Conservation (phyloP, 2,329 filamentous ascomycete species). For the Verticillium tricorpus region DNA sequence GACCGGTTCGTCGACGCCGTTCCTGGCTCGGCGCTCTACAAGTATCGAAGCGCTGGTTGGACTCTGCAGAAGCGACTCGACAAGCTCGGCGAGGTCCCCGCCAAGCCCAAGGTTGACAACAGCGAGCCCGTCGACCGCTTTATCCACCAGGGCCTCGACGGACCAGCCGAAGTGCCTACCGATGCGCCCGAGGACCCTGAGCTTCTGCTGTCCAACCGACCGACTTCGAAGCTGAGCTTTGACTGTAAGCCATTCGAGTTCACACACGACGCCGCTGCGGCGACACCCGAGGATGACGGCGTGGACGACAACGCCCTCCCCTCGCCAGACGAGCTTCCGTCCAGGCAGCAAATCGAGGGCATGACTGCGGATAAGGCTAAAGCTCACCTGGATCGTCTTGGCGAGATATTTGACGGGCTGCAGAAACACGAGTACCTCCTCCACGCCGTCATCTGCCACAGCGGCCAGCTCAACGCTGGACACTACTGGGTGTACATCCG, state of each 20-base stretch:
- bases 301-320: background rate
- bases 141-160: constrained; percentile 3
- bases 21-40: constrained; percentile 55
- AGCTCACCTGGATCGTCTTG: constrained; percentile 22
- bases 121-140: constrained; percentile 5
- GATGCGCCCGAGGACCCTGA: background rate
- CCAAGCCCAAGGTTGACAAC: constrained; percentile 7
- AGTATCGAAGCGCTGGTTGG: constrained; percentile 68
- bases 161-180: background rate
- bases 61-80: constrained; percentile 62
- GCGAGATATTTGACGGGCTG: constrained; percentile 57
- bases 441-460: constrained; percentile 91
- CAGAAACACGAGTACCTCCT: constrained; percentile 70
- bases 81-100: constrained; percentile 44
- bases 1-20: constrained; percentile 80
- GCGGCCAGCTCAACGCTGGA: constrained; percentile 66
- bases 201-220: constrained; percentile 6
- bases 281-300: background rate
- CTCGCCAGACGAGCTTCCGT: background rate
- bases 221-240: constrained; percentile 8
- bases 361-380: constrained; percentile 38
- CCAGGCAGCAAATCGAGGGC: constrained; percentile 27
- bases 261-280: background rate
- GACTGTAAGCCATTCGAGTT: constrained; percentile 1
- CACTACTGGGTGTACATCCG: constrained; percentile 98